Percentiles rank a stretch among this genome's conserved stretches.
Evolutionary conservation across 2,329 filamentous ascomycete species (phyloP).

Genomic region (Paramyrothecium roridum): DNA sequence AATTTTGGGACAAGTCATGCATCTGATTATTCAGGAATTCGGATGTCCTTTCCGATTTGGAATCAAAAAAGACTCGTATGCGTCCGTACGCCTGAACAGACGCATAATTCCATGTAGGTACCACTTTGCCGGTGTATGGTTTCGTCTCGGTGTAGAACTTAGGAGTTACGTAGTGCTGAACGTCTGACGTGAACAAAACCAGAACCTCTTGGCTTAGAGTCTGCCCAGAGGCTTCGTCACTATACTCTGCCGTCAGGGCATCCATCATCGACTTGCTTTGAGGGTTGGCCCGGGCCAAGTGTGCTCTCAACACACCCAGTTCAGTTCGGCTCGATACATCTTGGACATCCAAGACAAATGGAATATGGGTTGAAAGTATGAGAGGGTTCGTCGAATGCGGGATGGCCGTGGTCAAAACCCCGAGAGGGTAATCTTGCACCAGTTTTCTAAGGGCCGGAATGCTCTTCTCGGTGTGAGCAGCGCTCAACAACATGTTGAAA

Average conservation of each 20-base stretch:
- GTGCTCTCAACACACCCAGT: constrained; percentile 41
- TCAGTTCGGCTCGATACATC: not conserved
- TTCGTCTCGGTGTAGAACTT: constrained; percentile 61
- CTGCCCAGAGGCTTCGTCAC: constrained; percentile 3
- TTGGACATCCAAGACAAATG: not conserved
- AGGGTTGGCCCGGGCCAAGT: constrained; percentile 55
- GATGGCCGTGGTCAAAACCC: constrained; percentile 57
- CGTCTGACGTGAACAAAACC: constrained; percentile 50
- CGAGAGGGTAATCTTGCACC: constrained; percentile 52
- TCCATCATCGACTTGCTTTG: constrained; percentile 55
- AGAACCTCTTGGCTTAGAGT: constrained; percentile 45
- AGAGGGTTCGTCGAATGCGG: constrained; percentile 24
- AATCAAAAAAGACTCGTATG: constrained; percentile 44
- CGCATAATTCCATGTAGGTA: constrained; percentile 62
- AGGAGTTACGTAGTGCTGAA: constrained; percentile 58
- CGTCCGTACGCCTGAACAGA: constrained; percentile 56
- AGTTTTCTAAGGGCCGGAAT: constrained; percentile 44
- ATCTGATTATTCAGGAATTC: constrained; percentile 44
- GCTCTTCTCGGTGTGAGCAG: constrained; percentile 40
- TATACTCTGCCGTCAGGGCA: constrained; percentile 14
- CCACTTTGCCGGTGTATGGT: constrained; percentile 54
- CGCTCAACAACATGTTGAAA: not conserved
- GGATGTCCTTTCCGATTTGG: constrained; percentile 33
- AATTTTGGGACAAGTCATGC: constrained; percentile 39
- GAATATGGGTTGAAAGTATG: not conserved